Base-by-base conservation (phyloP, 1,284 basidiomycete genomes). In the Mycosarcoma maydis region DNA sequence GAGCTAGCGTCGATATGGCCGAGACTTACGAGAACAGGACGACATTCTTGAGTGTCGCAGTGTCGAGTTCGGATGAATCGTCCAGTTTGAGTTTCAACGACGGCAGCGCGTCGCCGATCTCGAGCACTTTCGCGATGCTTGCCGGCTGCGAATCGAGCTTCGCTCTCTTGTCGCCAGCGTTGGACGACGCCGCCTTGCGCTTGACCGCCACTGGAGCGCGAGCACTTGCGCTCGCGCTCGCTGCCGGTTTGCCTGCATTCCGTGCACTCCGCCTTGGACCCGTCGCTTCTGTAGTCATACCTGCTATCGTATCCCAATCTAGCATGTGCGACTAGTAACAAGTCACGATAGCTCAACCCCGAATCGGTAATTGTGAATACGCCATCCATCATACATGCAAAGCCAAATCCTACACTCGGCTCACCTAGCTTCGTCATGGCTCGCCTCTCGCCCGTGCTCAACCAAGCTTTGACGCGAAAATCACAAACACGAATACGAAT, bases 81-180 rank as follows among this genome's bases (percentile, higher is more conserved):
- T 78, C 71, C 5, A 75, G 61, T 83, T 92, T 89, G 61, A 97
- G 84, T 3, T 85, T 87, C 61, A 94, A 77, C 3, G 86, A 86
- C 1, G 92, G 92, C 36, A 97, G 84, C n/a, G 83, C 81, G 68
- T 90, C 90, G 8, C 93, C 94, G n/a, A n/a, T n/a, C n/a, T n/a
- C n/a, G n/a, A n/a, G n/a, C n/a, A n/a, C n/a, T n/a, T n/a, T n/a
- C n/a, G n/a, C n/a, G n/a, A n/a, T n/a, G n/a, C n/a, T n/a, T n/a
- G n/a, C n/a, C n/a, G n/a, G n/a, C n/a, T n/a, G n/a, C n/a, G 46
- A 27, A n/a, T 45, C 20, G 4, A 47, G 26, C 36, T 59, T 70
- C 40, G 48, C 2, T 33, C 65, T 64, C 60, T 70, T 70, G 23
- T 51, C 53, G 16, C 10, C 44, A 1, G 19, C 38, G 13, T 34